Conservation (phyloP, 176 grass and related monocot species). For the Aegilops umbellulata region DNA sequence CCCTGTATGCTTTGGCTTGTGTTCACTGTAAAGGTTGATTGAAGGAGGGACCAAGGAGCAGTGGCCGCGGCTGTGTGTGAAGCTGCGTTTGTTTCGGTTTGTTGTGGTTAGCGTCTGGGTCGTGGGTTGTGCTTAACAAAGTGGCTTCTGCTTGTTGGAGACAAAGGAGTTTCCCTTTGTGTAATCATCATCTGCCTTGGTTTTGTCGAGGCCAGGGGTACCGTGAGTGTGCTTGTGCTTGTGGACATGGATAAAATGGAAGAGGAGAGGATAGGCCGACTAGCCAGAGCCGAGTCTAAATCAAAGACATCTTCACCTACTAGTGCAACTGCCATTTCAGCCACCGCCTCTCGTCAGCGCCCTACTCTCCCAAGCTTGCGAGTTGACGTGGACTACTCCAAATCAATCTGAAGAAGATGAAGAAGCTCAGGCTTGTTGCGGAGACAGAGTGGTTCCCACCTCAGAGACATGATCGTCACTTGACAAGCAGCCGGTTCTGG, state of each 20-base stretch:
- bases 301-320: neutral
- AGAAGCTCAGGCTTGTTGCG: neutral
- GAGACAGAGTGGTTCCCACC: neutral
- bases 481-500: neutral
- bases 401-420: neutral
- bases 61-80: too few species aligned
- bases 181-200: neutral
- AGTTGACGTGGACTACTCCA: neutral
- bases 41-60: too few species aligned
- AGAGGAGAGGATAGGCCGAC: neutral
- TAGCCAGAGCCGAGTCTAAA: neutral
- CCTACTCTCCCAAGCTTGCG: neutral
- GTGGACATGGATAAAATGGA: neutral
- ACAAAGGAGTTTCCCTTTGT: neutral
- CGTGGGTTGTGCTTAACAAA: neutral
- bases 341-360: neutral
- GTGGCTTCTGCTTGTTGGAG: neutral
- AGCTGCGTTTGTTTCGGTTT: neutral
- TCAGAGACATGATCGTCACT: neutral
- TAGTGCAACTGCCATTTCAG: neutral
- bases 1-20: too few species aligned
- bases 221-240: neutral
- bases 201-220: neutral
- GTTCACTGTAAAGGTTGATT: too few species aligned
- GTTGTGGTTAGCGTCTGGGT: neutral